phyloP scores from a whole-genome alignment of 2,329 filamentous ascomycete species.

The Aspergillus aculeatus region DNA sequence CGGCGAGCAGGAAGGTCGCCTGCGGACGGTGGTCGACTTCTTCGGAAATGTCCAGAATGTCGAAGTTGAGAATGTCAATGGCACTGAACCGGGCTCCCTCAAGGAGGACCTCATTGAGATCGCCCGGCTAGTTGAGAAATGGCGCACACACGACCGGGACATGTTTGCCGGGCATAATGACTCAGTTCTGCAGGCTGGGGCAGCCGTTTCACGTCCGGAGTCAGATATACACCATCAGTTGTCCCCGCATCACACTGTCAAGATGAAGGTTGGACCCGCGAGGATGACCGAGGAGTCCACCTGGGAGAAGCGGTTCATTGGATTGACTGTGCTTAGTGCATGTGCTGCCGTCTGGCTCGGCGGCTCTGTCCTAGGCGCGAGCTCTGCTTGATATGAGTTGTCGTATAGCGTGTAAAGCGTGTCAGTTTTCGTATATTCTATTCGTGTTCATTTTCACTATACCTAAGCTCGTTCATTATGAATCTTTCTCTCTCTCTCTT shows the following conservation, averaged over 20 bases:
- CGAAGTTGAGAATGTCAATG: conserved; percentile 69
- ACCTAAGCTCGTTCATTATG: neutral
- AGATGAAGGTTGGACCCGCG: conserved; percentile 49
- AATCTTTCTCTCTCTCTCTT: neutral
- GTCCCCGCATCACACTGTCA: conserved; percentile 25
- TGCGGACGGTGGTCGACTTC: conserved; percentile 88
- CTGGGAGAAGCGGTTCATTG: conserved; percentile 57
- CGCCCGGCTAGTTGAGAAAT: conserved; percentile 58
- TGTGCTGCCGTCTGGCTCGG: conserved; percentile 39
- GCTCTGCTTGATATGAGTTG: conserved; percentile 15
- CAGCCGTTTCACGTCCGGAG: conserved; percentile 6
- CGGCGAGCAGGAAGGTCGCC: conserved; percentile 72
- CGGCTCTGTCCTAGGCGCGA: conserved; percentile 34
- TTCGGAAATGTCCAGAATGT: conserved; percentile 98
- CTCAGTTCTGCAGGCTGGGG: conserved; percentile 16
- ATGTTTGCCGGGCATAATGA: conserved; percentile 29
- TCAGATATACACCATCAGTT: neutral
- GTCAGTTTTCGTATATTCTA: neutral
- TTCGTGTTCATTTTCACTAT: conserved; percentile 4
- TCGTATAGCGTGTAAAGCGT: neutral
- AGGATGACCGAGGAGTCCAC: conserved; percentile 65
- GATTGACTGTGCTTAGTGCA: conserved; percentile 34
- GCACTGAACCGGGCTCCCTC: conserved; percentile 53
- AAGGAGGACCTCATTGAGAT: conserved; percentile 75
- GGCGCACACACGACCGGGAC: conserved; percentile 39